A percentile compares a stretch with the other conserved stretches of the same genome.
These are phyloP conservation scores for Limnanthes douglasii DNA, from an alignment of 345 rosid species.

Conservation along the genomic window DNA sequence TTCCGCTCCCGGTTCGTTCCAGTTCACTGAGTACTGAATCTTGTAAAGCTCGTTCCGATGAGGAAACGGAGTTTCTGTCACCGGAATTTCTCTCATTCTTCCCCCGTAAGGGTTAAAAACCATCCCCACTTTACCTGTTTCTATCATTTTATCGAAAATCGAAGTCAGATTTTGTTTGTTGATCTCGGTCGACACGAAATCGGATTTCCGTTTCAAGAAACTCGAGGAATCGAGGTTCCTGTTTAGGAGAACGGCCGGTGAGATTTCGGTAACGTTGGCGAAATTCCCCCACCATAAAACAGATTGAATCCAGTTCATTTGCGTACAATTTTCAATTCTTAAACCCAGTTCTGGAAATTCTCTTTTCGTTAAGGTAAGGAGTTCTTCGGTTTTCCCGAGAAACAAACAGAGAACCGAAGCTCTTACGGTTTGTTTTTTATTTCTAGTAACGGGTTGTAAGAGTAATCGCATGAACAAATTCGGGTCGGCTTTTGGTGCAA, in stretches of 20 bases:
- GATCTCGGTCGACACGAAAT: conserved; percentile 34
- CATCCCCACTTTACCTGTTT: conserved; percentile 23
- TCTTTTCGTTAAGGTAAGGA: conserved; percentile 16
- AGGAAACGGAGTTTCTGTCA: conserved; percentile 27
- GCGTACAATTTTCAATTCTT: conserved; percentile 19
- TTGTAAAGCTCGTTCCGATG: conserved; percentile 42
- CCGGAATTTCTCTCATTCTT: conserved; percentile 24
- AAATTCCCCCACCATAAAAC: conserved; percentile 25
- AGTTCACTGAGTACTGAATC: conserved; percentile 21
- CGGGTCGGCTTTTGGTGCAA: conserved; percentile 6
- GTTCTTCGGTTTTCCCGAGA: conserved; percentile 19
- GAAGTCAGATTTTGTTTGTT: conserved; percentile 10
- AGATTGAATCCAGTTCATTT: conserved; percentile 42
- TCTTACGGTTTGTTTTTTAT: conserved; percentile 14
- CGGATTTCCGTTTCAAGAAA: conserved; percentile 40
- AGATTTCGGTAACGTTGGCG: conserved; percentile 8
- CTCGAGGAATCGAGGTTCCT: conserved; percentile 11
- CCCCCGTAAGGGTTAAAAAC: conserved; percentile 49
- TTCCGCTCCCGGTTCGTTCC: conserved; percentile 19
- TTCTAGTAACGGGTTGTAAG: conserved; percentile 1
- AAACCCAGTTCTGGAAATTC: conserved; percentile 36
- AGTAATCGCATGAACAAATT: conserved; percentile 11
- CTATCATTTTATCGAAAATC: conserved; percentile 24
- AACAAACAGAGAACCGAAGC: conserved; percentile 15
- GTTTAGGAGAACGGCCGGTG: conserved; percentile 18